Base-by-base conservation (phyloP, 306 rosid species). In the Dryas octopetala region DNA sequence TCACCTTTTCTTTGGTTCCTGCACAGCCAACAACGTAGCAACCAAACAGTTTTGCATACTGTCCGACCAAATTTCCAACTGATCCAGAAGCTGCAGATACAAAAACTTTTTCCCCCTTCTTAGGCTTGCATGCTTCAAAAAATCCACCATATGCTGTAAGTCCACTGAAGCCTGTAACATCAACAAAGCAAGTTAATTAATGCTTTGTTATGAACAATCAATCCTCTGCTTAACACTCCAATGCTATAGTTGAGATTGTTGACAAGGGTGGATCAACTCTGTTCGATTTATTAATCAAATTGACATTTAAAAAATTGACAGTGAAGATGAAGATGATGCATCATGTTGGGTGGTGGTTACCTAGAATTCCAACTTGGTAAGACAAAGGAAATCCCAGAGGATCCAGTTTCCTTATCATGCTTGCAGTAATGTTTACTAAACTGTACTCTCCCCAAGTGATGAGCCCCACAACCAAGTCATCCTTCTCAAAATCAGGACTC, bases 1-100 rank as follows among this genome's bases (percentile, higher is more conserved):
- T 32, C 5, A 93, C 98, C 97, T 93, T 93, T 75, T 86, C 62
- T 5, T 85, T 71, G 74, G 77, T 88, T 61, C 96, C 90, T 47
- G 91, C 91, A 61, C 83, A 83, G 5, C 97, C 98, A 80, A 93
- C 96, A 64, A 91, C 98, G 61, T 91, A 85, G 80, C 98, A 93
- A 66, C 97, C 97, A 3, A 77, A 77, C 16, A 83, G 85, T 66
- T 89, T 93, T 13, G 97, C 96, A 15, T 81, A 91, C 53, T 88
- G 96, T 12, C 96, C 97, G 4, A 84, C 97, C 76, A 91, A 74
- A 84, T 69, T 82, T 23, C 96, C 98, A 23, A 89, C 85, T 3
- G 90, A 83, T 5, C 93, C 93, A 62, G 86, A 78, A 28, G 93
- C 97, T 54, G 97, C 85, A 28, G 98, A 93, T 0, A 91, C 92